Percentiles rank a stretch among this genome's conserved stretches.
These are phyloP conservation scores for Aspergillus aculeatus DNA, from an alignment of 2,329 filamentous ascomycete genomes.

Conservation along the genomic window DNA sequence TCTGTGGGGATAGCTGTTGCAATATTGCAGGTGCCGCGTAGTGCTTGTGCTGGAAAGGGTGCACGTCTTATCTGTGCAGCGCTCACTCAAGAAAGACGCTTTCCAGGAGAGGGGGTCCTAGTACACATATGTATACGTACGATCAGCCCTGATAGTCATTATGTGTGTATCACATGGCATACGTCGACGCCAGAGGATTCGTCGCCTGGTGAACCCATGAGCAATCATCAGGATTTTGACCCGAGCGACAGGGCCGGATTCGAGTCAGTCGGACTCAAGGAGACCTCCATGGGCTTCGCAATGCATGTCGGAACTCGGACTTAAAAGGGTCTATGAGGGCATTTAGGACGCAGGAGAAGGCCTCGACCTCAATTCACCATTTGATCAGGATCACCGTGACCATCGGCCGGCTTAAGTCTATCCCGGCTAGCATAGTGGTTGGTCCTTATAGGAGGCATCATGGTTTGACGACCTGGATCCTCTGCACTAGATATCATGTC, in stretches of 20 bases:
- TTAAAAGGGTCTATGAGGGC: not conserved
- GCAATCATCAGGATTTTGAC: not conserved
- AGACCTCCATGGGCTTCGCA: not conserved
- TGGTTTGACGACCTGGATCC: not conserved
- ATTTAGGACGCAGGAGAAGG: not conserved
- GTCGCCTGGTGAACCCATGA: not conserved
- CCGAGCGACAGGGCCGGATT: not conserved
- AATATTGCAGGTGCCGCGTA: constrained; percentile 18
- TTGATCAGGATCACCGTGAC: constrained; percentile 16
- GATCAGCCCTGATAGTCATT: not conserved
- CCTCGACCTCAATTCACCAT: not conserved
- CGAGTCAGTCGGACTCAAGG: not conserved
- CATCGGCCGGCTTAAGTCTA: constrained; percentile 7
- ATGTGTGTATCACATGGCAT: not conserved
- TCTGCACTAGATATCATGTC: not conserved
- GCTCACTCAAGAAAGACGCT: not conserved
- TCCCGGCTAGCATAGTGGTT: not conserved
- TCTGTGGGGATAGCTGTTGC: constrained; percentile 14
- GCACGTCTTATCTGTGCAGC: constrained; percentile 6
- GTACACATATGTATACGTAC: not conserved
- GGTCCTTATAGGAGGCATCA: constrained; percentile 2
- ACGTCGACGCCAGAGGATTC: not conserved
- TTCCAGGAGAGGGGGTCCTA: not conserved
- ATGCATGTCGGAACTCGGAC: not conserved
- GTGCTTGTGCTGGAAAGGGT: constrained; percentile 11